Evolutionary conservation across 371 early-diverging fungal species (phyloP), one percentile per base, ranked within the genome.

Genomic region (Umbelopsis sp.): DNA sequence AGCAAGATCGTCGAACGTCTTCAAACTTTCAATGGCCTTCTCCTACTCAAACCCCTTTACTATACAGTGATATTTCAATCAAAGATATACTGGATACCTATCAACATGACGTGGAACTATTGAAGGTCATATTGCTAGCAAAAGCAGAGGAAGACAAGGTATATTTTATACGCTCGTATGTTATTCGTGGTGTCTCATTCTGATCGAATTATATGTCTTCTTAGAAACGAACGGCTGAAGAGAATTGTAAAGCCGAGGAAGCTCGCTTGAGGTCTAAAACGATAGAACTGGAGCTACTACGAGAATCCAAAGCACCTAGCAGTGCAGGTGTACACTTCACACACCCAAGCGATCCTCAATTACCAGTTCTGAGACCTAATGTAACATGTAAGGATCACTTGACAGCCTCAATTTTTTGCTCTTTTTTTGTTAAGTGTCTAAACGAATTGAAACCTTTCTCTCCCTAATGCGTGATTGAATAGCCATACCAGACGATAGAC

Each of bases 81-180:
- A 72, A 73, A 64, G 81, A 81, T 50, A 81, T 81, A 1, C 63
- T 81, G 25, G 78, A 79, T 44, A 69, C 69, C 14, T 79, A 81
- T 46, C 72, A 72, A 44, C 73, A 78, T 44, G 74, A 81, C 51
- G 74, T 77, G 14, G 81, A 81, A 53, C 51, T 81, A 29, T 62
- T 81, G 32, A 79, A 77, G 65, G 75, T 74, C 50, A 79, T 81
- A 29, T 62, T 81, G 8, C 69, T 71, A 44, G 76, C 81, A 2
- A 85, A 85, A 37, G 72, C 82, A 1, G 85, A 83, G 69, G 83
- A 85, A 72, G 83, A 85, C 50, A 85, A 83, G 76, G 85, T 80
- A 79, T 46, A n/a, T 44, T 50, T 45, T 22, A n/a, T 65, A 41
- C 35, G 12, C 24, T 18, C 10, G 10, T 32, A 64, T 12, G n/a